These are phyloP conservation scores for Candida succiphila DNA, from an alignment of 805 yeast species.

Conservation along the genomic window DNA sequence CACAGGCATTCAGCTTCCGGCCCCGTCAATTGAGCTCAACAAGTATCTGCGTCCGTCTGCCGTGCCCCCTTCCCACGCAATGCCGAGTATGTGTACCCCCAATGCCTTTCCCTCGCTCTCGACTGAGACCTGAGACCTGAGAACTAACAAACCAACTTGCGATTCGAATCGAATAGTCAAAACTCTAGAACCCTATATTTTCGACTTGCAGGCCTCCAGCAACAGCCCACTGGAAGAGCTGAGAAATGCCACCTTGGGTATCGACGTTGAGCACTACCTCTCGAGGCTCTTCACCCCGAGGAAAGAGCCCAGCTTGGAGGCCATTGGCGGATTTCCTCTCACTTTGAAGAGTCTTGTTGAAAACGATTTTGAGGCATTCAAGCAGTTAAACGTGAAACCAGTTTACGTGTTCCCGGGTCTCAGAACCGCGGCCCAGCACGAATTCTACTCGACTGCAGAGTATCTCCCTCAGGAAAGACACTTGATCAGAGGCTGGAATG, in stretches of 20 bases:
- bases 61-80: no score
- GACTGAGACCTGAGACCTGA: no score
- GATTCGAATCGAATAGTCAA: conserved; percentile 32
- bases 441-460: conserved; percentile 15
- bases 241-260: conserved; percentile 63
- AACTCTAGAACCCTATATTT: conserved; percentile 57
- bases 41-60: no score
- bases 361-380: conserved; percentile 52
- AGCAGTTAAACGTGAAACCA: conserved; percentile 60
- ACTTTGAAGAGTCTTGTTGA: conserved; percentile 47
- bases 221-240: conserved; percentile 52
- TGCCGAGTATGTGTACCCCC: conserved; percentile 9
- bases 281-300: conserved; percentile 49
- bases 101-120: not conserved
- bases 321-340: conserved; percentile 74
- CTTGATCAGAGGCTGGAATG: conserved; percentile 39
- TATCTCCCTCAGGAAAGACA: conserved; percentile 27
- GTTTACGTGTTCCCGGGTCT: conserved; percentile 72
- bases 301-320: conserved; percentile 62
- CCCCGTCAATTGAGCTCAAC: no score
- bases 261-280: conserved; percentile 75
- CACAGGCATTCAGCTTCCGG: no score
- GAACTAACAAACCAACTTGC: no score
- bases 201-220: conserved; percentile 55
- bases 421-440: conserved; percentile 25